phyloP scores from a whole-genome alignment of 2,329 filamentous ascomycete genomes.

The Verticillium tricorpus region DNA sequence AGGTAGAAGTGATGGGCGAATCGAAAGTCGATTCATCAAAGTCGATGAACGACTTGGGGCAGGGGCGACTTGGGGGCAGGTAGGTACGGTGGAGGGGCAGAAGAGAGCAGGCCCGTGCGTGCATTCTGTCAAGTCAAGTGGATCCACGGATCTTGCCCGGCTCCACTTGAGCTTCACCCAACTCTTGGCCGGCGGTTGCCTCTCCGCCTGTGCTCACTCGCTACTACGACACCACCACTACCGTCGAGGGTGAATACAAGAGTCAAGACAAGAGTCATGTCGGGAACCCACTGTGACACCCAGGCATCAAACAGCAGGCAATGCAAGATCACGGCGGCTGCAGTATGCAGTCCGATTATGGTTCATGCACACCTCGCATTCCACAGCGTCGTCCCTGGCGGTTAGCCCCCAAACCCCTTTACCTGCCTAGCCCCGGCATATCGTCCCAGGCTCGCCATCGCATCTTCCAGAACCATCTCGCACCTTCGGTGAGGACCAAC shows the following conservation, averaged over 20 bases:
- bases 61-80: neutral
- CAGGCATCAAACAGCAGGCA: neutral
- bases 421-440: neutral
- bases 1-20: neutral
- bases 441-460: neutral
- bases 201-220: neutral
- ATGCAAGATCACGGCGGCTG: neutral
- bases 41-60: neutral
- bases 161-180: neutral
- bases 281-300: neutral
- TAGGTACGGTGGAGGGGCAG: neutral
- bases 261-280: neutral
- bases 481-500: neutral
- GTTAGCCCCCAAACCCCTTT: neutral
- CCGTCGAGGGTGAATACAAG: neutral
- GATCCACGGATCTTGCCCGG: neutral
- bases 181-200: neutral
- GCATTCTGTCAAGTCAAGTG: neutral
- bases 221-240: neutral
- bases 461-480: neutral
- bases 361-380: neutral
- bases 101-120: neutral
- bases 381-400: neutral
- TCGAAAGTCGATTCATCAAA: neutral
- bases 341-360: neutral